Percentiles rank a stretch among this genome's conserved stretches.
phyloP scores from a whole-genome alignment of 2,329 filamentous ascomycete species.

The Tetracladium maxilliforme region DNA sequence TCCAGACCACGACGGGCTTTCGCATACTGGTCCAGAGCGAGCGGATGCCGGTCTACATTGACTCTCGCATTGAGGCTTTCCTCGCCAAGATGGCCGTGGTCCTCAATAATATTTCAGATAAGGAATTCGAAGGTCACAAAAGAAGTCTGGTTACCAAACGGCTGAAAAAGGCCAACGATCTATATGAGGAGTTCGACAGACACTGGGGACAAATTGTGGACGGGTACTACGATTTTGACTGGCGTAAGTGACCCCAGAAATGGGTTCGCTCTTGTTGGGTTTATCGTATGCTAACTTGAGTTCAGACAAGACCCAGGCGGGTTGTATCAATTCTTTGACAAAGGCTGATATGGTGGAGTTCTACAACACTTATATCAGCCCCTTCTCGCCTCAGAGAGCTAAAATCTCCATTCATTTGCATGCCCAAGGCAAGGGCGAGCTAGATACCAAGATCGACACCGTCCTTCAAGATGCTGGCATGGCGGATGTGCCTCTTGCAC shows the following conservation, averaged over 20 bases:
- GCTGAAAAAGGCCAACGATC: constrained; percentile 83
- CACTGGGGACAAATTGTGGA: constrained; percentile 77
- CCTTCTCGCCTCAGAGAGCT: constrained; percentile 56
- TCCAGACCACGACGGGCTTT: constrained; percentile 70
- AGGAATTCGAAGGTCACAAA: constrained; percentile 84
- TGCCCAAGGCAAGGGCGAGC: constrained; percentile 62
- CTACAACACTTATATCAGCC: constrained; percentile 62
- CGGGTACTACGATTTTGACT: constrained; percentile 82
- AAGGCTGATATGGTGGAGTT: constrained; percentile 72
- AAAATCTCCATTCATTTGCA: constrained; percentile 75
- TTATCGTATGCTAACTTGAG: constrained; percentile 1
- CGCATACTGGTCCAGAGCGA: constrained; percentile 91
- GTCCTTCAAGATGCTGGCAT: too few species aligned
- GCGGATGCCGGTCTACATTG: constrained; percentile 67
- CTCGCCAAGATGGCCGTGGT: constrained; percentile 49
- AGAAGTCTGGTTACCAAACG: constrained; percentile 75
- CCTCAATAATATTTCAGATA: constrained; percentile 61
- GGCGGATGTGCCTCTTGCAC: too few species aligned
- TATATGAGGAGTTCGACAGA: constrained; percentile 67
- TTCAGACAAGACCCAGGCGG: constrained; percentile 46
- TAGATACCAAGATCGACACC: too few species aligned
- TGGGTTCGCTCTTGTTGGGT: neutral
- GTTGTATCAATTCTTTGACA: constrained; percentile 55
- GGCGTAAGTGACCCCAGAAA: constrained; percentile 41
- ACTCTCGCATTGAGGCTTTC: constrained; percentile 79